Conservation (phyloP, 192 early-diverging fungal species). For the Entomortierella lignicola region DNA sequence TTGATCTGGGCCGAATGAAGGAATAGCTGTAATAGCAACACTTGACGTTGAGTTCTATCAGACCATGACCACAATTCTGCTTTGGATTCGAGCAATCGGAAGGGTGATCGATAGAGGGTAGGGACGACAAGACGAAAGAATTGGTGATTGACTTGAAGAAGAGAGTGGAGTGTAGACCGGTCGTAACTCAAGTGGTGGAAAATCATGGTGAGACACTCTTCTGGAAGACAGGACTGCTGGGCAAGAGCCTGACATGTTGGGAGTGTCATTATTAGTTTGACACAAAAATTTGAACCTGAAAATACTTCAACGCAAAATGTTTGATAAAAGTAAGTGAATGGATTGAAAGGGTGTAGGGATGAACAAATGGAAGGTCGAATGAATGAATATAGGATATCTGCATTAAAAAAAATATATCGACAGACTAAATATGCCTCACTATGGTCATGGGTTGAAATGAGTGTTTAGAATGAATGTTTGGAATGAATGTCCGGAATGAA, state of each 20-base stretch:
- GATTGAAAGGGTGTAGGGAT: too few species aligned
- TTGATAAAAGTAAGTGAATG: too few species aligned
- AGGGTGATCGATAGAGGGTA: slow-evolving; percentile 36
- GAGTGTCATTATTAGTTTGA: background rate
- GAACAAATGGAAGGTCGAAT: too few species aligned
- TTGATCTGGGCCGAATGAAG: slow-evolving; percentile 24
- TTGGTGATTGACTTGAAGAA: slow-evolving; percentile 32
- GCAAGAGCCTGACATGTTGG: background rate
- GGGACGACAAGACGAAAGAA: slow-evolving; percentile 32
- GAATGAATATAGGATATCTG: too few species aligned
- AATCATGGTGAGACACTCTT: slow-evolving; percentile 36
- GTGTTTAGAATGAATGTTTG: too few species aligned
- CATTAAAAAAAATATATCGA: too few species aligned
- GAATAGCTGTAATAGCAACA: slow-evolving; percentile 33
- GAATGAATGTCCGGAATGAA: too few species aligned
- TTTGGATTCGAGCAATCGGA: slow-evolving; percentile 37
- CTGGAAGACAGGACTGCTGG: slow-evolving; percentile 4
- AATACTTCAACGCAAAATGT: background rate
- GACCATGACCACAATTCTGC: slow-evolving; percentile 19
- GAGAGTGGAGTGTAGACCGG: slow-evolving; percentile 25
- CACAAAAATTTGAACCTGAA: background rate
- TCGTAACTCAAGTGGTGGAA: slow-evolving; percentile 17
- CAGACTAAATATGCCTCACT: too few species aligned
- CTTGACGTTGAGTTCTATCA: slow-evolving; percentile 36
- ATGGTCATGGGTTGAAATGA: too few species aligned